Evolutionary conservation across 805 yeast species (phyloP).

Genomic region (Alloascoidea hylecoeti): DNA sequence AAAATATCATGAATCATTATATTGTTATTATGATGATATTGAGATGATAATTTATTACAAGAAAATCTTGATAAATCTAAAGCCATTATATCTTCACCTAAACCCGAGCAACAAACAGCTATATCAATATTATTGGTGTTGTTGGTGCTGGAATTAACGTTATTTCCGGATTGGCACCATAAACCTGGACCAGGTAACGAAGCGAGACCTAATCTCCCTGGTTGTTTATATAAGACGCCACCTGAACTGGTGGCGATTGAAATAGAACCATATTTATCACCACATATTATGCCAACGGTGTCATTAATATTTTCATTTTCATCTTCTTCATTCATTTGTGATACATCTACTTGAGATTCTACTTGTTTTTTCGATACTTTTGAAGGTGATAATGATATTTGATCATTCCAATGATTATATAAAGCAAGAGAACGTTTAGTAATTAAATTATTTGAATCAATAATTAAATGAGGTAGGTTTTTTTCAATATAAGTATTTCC

Average conservation of each 20-base stretch:
- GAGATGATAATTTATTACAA: slow-evolving; percentile 1
- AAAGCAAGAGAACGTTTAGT: too few species aligned
- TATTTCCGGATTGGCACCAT: slow-evolving; percentile 9
- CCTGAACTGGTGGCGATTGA: slow-evolving; percentile 24
- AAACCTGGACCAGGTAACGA: slow-evolving; percentile 23
- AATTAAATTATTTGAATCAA: too few species aligned
- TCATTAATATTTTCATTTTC: slow-evolving; percentile 12
- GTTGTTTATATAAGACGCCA: slow-evolving; percentile 19
- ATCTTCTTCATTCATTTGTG: neutral
- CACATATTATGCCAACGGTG: slow-evolving; percentile 24
- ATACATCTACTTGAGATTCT: neutral
- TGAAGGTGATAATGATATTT: neutral
- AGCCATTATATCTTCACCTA: slow-evolving; percentile 23
- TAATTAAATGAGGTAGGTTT: too few species aligned
- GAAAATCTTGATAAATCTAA: slow-evolving; percentile 13
- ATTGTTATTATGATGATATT: slow-evolving; percentile 2
- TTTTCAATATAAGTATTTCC: too few species aligned
- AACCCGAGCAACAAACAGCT: slow-evolving; percentile 20
- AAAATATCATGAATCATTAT: neutral
- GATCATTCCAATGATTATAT: neutral
- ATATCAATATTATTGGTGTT: slow-evolving; percentile 1
- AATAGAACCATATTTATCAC: slow-evolving; percentile 10
- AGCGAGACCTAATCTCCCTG: slow-evolving; percentile 28
- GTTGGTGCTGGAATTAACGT: neutral
- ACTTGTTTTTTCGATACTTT: neutral